Base-by-base conservation (phyloP, 441 rosid genomes). In the Adansonia madagascariensis region DNA sequence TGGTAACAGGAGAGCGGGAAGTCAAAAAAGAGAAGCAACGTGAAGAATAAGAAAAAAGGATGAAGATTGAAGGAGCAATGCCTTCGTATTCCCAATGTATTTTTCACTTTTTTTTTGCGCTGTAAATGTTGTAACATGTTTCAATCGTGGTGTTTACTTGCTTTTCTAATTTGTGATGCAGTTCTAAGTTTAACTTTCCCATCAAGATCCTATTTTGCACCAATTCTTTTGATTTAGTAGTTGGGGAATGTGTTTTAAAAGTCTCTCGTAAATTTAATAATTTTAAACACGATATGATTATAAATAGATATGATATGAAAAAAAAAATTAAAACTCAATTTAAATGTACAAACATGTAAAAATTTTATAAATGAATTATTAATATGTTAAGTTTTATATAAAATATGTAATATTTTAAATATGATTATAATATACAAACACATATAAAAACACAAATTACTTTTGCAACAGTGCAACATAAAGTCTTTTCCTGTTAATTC, bases 1-100 rank as follows among this genome's bases (percentile, higher is more conserved):
- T 77, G 76, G 46, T 79, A 60, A 78, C 91, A 95, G 99, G 98
- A 95, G 70, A 90, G 59, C 14, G 91, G 93, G 80, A 93, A 86
- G 89, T 76, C 92, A 0, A 91, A 68, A 83, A 90, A 80, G 91
- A 92, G 89, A 75, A 77, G 83, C 44, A 82, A 73, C 50, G 76
- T 80, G 73, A 88, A 84, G 84, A 89, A 31, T 31, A 31, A 86
- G 83, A 87, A 77, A 77, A 82, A 83, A 83, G 61, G 56, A 46
- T 79, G 81, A 18, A 59, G n/a, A 3, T 81, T 12, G 44, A 27
- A 27, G 35, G 39, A 31, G 39, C 39, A 20, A 27, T 46, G 10
- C 27, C 55, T 12, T 22, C 53, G 14, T 43, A 18, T 18, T 4
- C 12, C 4, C 49, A 8, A 20, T n/a, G 12, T 53, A 4, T 31